Conservation (phyloP, 1,284 basidiomycete genomes). For the Heterobasidion irregulare region DNA sequence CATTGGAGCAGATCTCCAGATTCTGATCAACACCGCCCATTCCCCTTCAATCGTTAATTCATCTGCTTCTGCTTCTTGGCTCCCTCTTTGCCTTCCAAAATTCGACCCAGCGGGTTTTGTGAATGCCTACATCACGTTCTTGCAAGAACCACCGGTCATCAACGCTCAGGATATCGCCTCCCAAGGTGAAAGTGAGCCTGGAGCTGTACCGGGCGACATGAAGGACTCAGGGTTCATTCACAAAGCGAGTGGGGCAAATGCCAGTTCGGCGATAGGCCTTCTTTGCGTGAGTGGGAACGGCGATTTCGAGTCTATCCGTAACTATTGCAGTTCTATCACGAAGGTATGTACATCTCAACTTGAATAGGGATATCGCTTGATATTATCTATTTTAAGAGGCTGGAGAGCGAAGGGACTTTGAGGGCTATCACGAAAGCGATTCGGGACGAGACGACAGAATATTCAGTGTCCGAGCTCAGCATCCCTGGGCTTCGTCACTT, state of each 20-base stretch:
- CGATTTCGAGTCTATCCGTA: slow-evolving; percentile 61
- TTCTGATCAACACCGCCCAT: slow-evolving; percentile 78
- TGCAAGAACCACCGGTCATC: slow-evolving; percentile 22
- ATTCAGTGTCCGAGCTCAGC: slow-evolving; percentile 63
- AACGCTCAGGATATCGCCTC: neutral
- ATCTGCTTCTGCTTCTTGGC: slow-evolving; percentile 80
- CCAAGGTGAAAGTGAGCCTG: neutral
- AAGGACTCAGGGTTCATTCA: neutral
- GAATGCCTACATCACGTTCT: slow-evolving; percentile 85
- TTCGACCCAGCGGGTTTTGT: slow-evolving; percentile 90
- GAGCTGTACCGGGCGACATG: neutral
- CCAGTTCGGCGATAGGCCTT: slow-evolving; percentile 37
- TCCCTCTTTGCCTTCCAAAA: slow-evolving; percentile 93
- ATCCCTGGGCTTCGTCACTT: slow-evolving; percentile 91
- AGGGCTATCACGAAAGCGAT: slow-evolving; percentile 39
- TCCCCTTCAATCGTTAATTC: slow-evolving; percentile 60
- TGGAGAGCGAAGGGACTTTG: slow-evolving; percentile 53
- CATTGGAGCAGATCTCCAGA: slow-evolving; percentile 64
- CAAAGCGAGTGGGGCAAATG: neutral
- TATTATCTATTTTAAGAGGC: slow-evolving; percentile 33
- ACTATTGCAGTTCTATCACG: slow-evolving; percentile 62
- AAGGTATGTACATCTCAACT: slow-evolving; percentile 30
- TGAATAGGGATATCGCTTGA: neutral
- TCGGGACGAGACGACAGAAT: slow-evolving; percentile 43
- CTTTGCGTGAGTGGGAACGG: slow-evolving; percentile 62